Evolutionary conservation across 2,329 filamentous ascomycete genomes (phyloP).

Genomic region (Aureobasidium sp.): DNA sequence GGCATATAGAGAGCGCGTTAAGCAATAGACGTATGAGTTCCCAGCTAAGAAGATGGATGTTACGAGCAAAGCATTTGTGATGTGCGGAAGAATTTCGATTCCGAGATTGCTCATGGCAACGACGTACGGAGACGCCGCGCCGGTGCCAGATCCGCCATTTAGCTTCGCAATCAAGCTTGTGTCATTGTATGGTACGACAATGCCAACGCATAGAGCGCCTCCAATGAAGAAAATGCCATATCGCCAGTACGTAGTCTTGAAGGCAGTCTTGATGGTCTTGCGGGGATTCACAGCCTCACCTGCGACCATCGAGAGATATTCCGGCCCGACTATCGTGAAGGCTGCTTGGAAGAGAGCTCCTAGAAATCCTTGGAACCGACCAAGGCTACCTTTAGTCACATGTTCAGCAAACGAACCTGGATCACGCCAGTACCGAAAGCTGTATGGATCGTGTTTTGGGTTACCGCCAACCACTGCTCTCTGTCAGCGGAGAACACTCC

Average conservation of each 20-base stretch:
- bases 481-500: too few species aligned
- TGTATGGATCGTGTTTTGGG: constrained; percentile 39
- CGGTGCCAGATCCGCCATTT: constrained; percentile 58
- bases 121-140: constrained; percentile 74
- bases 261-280: constrained; percentile 51
- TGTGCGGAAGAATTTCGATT: constrained; percentile 70
- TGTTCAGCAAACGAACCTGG: constrained; percentile 36
- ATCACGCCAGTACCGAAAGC: constrained; percentile 48
- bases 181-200: constrained; percentile 73
- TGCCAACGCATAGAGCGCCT: constrained; percentile 49
- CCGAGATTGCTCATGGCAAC: constrained; percentile 73
- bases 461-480: constrained; percentile 38
- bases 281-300: constrained; percentile 53
- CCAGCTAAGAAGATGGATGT: constrained; percentile 74
- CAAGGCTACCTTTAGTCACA: constrained; percentile 20
- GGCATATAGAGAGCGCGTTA: constrained; percentile 73
- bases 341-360: constrained; percentile 39
- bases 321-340: constrained; percentile 52
- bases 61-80: constrained; percentile 78
- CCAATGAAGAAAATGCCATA: constrained; percentile 55
- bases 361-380: constrained; percentile 36
- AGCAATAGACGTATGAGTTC: constrained; percentile 74
- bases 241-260: constrained; percentile 54
- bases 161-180: constrained; percentile 67
- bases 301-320: constrained; percentile 55